Evolutionary conservation across 169 alveolate species (phyloP), one percentile per base, ranked within the genome.

Genomic region (Prorocentrum cordatum): DNA sequence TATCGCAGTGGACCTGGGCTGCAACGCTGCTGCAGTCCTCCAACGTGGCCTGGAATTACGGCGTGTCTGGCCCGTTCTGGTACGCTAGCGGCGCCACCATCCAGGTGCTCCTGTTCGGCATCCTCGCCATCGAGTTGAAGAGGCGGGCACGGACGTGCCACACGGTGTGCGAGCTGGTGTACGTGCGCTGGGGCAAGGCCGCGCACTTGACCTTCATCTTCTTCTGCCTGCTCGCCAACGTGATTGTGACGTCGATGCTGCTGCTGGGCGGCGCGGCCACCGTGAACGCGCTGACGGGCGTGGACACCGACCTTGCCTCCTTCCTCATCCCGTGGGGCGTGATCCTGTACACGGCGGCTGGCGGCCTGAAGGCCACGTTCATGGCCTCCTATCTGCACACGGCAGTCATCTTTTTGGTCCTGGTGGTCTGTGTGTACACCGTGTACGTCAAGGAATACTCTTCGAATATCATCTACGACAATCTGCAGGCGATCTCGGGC

Each of bases 1-100:
- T 82, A 33, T 82, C 91, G 50, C 91, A 82, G 58, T 82, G 91
- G 91, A 82, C 91, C 22, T 82, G 91, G 91, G 80, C 91, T 1
- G 91, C 91, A 7, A 82, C 80, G 20, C 36, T 82, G 45, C 70
- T 82, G 54, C 77, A 62, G 68, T 62, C 80, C n/a, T 61, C 80
- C 80, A 82, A 82, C 39, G 62, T 82, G 68, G 80, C 67, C 4
- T 82, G 91, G 91, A 29, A 32, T 24, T 36, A 36, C 47, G 91
- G 91, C 26, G 70, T 82, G 24, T 31, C 80, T 7, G 91, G 91
- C 32, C 91, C 91, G 24, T 82, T 62, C 38, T 82, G 91, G 91
- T 82, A 82, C 42, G 91, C 91, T 39, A n/a, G 58, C 16, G 91
- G 91, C 58, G 91, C 91, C 9, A 62, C 91, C 26, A 45, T 82